Evolutionary conservation across 805 yeast species (phyloP).

Genomic region (Lipomyces yamanashiensis): DNA sequence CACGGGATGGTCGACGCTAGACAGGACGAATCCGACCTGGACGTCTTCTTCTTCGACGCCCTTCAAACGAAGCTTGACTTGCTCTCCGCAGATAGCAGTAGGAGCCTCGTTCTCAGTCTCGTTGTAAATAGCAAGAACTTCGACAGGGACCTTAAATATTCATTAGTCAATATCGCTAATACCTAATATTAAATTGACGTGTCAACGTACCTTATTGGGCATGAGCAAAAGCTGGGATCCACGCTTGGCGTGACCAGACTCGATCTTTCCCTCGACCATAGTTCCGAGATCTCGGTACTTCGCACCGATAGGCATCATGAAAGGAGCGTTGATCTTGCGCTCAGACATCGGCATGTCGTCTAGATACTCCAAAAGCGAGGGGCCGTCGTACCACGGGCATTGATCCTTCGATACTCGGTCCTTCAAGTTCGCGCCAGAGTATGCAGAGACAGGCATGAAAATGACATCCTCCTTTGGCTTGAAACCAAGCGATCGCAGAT

Average conservation of each 20-base stretch:
- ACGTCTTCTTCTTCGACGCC: slow-evolving; percentile 98
- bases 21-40: slow-evolving; percentile 86
- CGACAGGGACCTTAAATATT: slow-evolving; percentile 57
- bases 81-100: slow-evolving; percentile 93
- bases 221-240: slow-evolving; percentile 75
- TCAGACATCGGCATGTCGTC: slow-evolving; percentile 80
- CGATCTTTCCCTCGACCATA: slow-evolving; percentile 97
- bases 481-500: slow-evolving; percentile 85
- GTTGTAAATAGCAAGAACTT: slow-evolving; percentile 83
- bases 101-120: slow-evolving; percentile 96
- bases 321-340: slow-evolving; percentile 91
- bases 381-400: slow-evolving; percentile 95
- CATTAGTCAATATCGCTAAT: not conserved
- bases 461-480: slow-evolving; percentile 78
- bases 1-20: slow-evolving; percentile 85
- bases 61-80: slow-evolving; percentile 87
- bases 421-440: slow-evolving; percentile 94
- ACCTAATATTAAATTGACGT: not conserved
- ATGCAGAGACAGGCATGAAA: slow-evolving; percentile 98
- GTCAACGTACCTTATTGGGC: slow-evolving; percentile 74
- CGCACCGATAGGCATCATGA: slow-evolving; percentile 94
- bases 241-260: slow-evolving; percentile 89
- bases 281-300: slow-evolving; percentile 98
- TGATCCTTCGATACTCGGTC: slow-evolving; percentile 71
- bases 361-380: slow-evolving; percentile 85